Conservation (phyloP, 305 asterid species). For the Fraxinus paxiana region DNA sequence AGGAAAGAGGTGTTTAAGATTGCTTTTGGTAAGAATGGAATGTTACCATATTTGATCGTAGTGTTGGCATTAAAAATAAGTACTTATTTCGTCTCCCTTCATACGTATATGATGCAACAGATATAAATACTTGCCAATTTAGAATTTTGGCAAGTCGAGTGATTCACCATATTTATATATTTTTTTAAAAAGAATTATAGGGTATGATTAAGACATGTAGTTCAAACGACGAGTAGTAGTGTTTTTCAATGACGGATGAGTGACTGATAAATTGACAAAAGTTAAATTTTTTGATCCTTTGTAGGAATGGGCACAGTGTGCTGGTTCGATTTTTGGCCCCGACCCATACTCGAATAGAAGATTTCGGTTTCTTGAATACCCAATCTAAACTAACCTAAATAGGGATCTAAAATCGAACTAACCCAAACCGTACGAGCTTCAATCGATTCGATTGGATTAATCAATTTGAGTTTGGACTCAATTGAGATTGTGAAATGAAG, state of each 20-base stretch:
- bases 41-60: neutral
- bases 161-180: neutral
- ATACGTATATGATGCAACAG: neutral
- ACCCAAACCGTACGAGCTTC: neutral
- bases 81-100: neutral
- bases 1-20: neutral
- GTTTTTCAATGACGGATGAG: neutral
- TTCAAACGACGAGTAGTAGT: neutral
- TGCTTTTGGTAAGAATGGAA: neutral
- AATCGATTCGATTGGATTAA: too few species aligned
- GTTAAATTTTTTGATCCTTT: neutral
- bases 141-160: neutral
- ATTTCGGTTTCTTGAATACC: too few species aligned
- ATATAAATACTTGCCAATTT: neutral
- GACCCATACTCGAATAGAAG: neutral
- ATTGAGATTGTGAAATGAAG: too few species aligned
- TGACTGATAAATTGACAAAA: neutral
- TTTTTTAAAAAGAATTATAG: too few species aligned
- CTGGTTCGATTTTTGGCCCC: too few species aligned
- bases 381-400: neutral
- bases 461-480: neutral
- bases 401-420: neutral
- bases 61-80: neutral
- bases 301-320: neutral
- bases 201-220: neutral